Evolutionary conservation across 192 early-diverging fungal genomes (phyloP).

Genomic region (Allomyces macrogynus): DNA sequence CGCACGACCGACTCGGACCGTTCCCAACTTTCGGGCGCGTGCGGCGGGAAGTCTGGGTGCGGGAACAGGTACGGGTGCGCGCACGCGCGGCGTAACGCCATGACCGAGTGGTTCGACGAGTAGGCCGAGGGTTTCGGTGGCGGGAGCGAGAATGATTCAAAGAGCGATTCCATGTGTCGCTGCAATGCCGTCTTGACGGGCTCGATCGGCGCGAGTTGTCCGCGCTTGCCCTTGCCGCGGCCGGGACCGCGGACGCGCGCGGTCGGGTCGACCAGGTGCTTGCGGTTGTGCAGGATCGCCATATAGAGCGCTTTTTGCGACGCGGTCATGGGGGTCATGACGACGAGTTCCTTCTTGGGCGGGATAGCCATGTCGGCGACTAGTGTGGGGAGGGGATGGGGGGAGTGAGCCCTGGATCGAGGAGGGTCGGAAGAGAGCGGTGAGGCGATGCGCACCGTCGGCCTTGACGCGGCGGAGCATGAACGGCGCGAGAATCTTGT

Average conservation of each 20-base stretch:
- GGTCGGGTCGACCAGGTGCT: too few species aligned
- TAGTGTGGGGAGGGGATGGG: too few species aligned
- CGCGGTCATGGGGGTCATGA: not conserved
- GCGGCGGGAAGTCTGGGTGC: conserved; percentile 35
- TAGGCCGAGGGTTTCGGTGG: not conserved
- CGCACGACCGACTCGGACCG: conserved; percentile 34
- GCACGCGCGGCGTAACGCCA: conserved; percentile 90
- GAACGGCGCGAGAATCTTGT: conserved; percentile 79
- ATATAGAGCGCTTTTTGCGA: not conserved
- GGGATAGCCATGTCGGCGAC: not conserved
- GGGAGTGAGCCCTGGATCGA: not conserved
- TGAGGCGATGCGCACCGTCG: conserved; percentile 29
- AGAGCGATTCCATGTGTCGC: not conserved
- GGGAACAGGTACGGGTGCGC: conserved; percentile 85
- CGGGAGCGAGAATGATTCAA: not conserved
- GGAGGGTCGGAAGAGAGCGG: not conserved
- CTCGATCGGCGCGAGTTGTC: too few species aligned
- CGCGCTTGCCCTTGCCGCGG: too few species aligned
- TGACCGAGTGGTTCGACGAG: conserved; percentile 14
- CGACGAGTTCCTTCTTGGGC: not conserved
- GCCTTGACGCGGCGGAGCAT: conserved; percentile 74
- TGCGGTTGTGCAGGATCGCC: not conserved
- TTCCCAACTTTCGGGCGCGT: conserved; percentile 34
- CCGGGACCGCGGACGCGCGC: too few species aligned
- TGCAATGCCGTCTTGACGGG: not conserved